Evolutionary conservation across 2,329 filamentous ascomycete species (phyloP).

Genomic region (Colletotrichum filicis): DNA sequence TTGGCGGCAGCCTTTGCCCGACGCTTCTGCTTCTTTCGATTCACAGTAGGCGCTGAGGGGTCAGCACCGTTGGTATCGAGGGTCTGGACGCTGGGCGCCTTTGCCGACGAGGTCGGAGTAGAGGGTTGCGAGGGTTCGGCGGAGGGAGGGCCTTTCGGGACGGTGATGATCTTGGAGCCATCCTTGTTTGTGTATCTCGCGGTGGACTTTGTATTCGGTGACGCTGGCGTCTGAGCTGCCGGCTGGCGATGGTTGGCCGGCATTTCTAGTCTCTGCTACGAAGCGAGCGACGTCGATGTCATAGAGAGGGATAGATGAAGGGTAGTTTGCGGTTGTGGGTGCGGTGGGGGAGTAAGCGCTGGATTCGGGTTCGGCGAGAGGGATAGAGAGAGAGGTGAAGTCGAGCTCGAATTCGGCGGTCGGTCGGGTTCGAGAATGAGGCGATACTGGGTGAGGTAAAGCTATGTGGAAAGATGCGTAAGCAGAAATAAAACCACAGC

Average conservation of each 20-base stretch:
- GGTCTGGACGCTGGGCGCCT: slow-evolving; percentile 42
- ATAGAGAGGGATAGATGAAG: slow-evolving; percentile 45
- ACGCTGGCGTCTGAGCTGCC: slow-evolving; percentile 60
- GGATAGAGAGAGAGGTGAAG: neutral
- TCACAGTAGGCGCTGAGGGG: slow-evolving; percentile 66
- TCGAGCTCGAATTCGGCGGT: slow-evolving; percentile 16
- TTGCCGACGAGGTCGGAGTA: slow-evolving; percentile 56
- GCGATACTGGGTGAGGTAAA: slow-evolving; percentile 6
- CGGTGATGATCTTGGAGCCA: slow-evolving; percentile 75
- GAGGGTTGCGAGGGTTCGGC: slow-evolving; percentile 66
- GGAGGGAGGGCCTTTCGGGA: slow-evolving; percentile 65
- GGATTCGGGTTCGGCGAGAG: slow-evolving; percentile 29
- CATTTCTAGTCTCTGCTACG: slow-evolving; percentile 52
- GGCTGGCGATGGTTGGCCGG: slow-evolving; percentile 64
- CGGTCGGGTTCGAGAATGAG: slow-evolving; percentile 21
- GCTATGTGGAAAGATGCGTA: slow-evolving; percentile 4
- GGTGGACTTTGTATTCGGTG: slow-evolving; percentile 62
- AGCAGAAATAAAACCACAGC: slow-evolving; percentile 8
- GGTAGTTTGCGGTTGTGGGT: slow-evolving; percentile 19
- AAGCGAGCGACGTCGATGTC: slow-evolving; percentile 47
- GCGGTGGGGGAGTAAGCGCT: slow-evolving; percentile 4
- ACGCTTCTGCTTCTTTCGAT: slow-evolving; percentile 95
- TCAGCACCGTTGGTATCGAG: slow-evolving; percentile 39
- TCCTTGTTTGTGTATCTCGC: slow-evolving; percentile 76
- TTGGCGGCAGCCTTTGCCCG: slow-evolving; percentile 85